Evolutionary conservation across 2,329 filamentous ascomycete genomes (phyloP).

Genomic region (Paramyrothecium roridum): DNA sequence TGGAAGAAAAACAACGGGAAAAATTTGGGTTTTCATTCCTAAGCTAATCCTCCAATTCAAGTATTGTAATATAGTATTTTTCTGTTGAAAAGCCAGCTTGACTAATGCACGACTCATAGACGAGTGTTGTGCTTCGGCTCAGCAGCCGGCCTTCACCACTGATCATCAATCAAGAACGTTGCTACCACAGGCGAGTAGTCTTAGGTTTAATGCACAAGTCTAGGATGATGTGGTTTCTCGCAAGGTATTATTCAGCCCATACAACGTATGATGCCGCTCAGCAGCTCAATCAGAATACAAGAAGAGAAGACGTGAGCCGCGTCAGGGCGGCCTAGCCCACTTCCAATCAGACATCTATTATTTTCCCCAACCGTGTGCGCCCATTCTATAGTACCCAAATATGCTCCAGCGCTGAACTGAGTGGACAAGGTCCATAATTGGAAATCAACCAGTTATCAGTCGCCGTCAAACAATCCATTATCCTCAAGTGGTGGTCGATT

Average conservation of each 20-base stretch:
- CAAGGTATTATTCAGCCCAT: background rate
- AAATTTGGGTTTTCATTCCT: too few species aligned
- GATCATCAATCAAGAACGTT: too few species aligned
- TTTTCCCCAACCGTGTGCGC: slow-evolving; percentile 19
- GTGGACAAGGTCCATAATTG: background rate
- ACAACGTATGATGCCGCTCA: background rate
- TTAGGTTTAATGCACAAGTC: too few species aligned
- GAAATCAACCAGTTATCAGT: slow-evolving; percentile 8
- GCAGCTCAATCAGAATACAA: slow-evolving; percentile 12
- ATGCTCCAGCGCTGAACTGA: slow-evolving; percentile 19
- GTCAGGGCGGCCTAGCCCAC: slow-evolving; percentile 14
- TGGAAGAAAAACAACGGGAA: too few species aligned
- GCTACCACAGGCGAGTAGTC: too few species aligned
- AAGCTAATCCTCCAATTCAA: too few species aligned
- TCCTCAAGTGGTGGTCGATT: background rate
- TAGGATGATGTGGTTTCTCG: background rate
- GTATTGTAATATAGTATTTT: too few species aligned
- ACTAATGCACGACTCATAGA: too few species aligned
- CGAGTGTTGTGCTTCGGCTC: too few species aligned
- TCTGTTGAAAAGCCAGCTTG: too few species aligned
- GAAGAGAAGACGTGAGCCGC: slow-evolving; percentile 1
- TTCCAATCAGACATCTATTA: slow-evolving; percentile 24
- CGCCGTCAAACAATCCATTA: slow-evolving; percentile 2
- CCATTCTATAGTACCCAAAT: slow-evolving; percentile 23
- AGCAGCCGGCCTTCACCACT: too few species aligned